These are phyloP conservation scores for Yamadazyma epiphylla DNA, from an alignment of 1,139 yeast genomes.

Conservation along the genomic window DNA sequence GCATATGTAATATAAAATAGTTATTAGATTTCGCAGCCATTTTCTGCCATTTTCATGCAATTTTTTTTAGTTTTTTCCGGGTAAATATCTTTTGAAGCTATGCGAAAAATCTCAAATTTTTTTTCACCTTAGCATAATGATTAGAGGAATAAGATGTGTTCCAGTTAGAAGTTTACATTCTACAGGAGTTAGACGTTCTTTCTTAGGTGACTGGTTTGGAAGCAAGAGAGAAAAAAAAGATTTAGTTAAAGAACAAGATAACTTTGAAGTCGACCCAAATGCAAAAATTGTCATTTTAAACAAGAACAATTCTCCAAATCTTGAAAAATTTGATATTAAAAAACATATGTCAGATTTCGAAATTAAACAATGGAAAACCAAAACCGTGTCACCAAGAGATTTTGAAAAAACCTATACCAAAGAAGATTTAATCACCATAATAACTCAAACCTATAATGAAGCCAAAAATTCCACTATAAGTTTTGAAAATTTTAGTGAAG, in stretches of 20 bases:
- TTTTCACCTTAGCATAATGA: neutral
- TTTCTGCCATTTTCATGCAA: neutral
- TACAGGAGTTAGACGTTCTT: constrained; percentile 9
- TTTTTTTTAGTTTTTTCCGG: neutral
- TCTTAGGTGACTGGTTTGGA: constrained; percentile 21
- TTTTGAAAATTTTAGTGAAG: constrained; percentile 12
- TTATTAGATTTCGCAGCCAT: neutral
- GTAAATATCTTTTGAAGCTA: neutral
- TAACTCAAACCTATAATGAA: constrained; percentile 23
- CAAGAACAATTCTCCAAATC: constrained; percentile 32
- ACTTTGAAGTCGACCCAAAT: constrained; percentile 29
- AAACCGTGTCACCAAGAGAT: constrained; percentile 19
- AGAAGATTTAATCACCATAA: constrained; percentile 20
- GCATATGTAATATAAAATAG: neutral
- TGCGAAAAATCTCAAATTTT: neutral
- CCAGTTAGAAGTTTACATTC: constrained; percentile 10
- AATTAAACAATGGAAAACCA: constrained; percentile 34
- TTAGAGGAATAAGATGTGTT: constrained; percentile 2
- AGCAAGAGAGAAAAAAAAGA: constrained; percentile 24
- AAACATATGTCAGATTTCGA: constrained; percentile 34
- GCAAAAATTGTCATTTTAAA: constrained; percentile 36
- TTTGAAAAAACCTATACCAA: constrained; percentile 28
- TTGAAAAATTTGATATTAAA: constrained; percentile 21
- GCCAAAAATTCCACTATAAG: constrained; percentile 17
- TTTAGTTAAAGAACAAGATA: constrained; percentile 39